Evolutionary conservation across 306 rosid genomes (phyloP).

Genomic region (Sesbania bispinosa): DNA sequence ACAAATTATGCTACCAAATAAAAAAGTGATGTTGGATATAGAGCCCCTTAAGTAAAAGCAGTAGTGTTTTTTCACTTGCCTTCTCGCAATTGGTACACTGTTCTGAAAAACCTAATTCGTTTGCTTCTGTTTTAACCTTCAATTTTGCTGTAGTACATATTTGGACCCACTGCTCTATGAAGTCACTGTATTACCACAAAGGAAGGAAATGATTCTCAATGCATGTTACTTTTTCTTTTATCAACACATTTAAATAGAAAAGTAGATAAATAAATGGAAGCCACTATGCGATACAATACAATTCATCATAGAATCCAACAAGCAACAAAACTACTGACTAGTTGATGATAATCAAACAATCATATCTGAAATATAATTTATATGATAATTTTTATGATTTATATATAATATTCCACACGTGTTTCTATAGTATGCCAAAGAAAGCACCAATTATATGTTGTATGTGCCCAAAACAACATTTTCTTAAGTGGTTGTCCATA

Average conservation of each 20-base stretch:
- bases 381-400: background rate
- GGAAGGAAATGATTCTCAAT: background rate
- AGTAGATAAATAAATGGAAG: background rate
- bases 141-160: conserved; percentile 67
- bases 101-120: conserved; percentile 54
- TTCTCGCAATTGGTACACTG: conserved; percentile 84
- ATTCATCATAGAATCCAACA: background rate
- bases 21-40: no score
- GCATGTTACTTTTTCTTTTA: background rate
- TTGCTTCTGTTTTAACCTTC: conserved; percentile 47
- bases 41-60: no score
- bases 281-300: background rate
- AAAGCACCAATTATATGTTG: background rate
- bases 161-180: conserved; percentile 92
- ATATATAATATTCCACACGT: no score
- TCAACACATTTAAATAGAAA: background rate
- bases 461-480: background rate
- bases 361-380: no score
- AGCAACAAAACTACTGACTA: background rate
- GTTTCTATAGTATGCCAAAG: background rate
- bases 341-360: background rate
- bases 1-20: no score
- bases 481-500: no score
- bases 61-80: no score
- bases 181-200: conserved; percentile 86